Evolutionary conservation across 345 rosid species (phyloP).

Genomic region (Hibiscus syriacus): DNA sequence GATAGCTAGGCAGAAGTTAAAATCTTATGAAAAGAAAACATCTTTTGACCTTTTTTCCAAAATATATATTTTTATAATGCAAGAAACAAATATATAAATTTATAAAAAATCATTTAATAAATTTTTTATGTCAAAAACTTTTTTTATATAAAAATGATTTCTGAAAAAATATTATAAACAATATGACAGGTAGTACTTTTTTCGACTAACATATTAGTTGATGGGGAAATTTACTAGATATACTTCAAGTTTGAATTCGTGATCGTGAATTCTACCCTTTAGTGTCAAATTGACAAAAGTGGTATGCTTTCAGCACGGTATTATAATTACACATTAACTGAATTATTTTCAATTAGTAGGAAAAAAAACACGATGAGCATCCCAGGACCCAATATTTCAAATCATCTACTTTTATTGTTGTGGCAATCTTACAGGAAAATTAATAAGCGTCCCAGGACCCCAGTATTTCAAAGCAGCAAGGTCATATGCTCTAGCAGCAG

Average conservation of each 20-base stretch:
- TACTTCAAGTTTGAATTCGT: too few species aligned
- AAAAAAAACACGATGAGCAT: background rate
- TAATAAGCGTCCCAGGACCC: constrained; percentile 98
- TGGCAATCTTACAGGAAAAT: constrained; percentile 67
- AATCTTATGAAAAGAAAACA: background rate
- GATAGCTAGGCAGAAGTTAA: background rate
- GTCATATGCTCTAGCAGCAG: constrained; percentile 99
- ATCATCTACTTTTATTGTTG: background rate
- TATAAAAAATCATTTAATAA: background rate
- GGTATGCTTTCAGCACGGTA: too few species aligned
- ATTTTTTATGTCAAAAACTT: background rate
- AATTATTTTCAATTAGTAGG: too few species aligned
- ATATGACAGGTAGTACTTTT: background rate
- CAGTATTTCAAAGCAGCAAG: too few species aligned
- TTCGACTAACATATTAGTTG: too few species aligned
- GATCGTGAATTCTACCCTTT: too few species aligned
- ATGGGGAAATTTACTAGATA: too few species aligned
- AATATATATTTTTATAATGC: background rate
- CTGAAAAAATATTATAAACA: background rate
- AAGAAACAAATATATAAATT: background rate
- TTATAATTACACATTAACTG: too few species aligned
- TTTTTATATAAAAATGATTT: background rate
- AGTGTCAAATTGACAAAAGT: too few species aligned
- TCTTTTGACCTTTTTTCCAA: background rate
- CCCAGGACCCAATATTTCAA: background rate